Conservation (phyloP, 495 filamentous ascomycete species). For the Xanthoparmelia taractica region DNA sequence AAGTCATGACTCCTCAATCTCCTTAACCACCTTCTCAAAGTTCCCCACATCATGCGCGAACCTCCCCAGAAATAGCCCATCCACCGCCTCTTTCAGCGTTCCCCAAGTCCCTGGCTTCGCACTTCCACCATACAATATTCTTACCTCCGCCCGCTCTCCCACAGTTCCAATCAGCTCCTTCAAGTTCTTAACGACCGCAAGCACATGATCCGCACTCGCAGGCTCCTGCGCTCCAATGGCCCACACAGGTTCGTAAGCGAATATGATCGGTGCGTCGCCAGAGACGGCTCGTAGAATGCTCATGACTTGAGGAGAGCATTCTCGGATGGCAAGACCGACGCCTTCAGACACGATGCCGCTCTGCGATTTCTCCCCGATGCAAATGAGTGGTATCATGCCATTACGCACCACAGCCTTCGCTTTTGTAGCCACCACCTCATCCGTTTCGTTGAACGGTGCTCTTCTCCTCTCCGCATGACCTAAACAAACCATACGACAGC, state of each 20-base stretch:
- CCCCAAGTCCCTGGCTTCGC: conserved; percentile 70
- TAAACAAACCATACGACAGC: conserved; percentile 63
- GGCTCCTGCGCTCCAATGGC: conserved; percentile 70
- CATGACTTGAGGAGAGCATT: conserved; percentile 57
- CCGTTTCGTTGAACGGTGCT: conserved; percentile 61
- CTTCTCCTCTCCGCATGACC: conserved; percentile 70
- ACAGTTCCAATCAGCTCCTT: conserved; percentile 34
- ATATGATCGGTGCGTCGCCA: conserved; percentile 56
- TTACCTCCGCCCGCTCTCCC: conserved; percentile 43
- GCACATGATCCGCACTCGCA: conserved; percentile 65
- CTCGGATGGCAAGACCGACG: conserved; percentile 51
- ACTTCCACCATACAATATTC: conserved; percentile 73
- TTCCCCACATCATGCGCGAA: conserved; percentile 70
- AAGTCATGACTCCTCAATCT: conserved; percentile 45
- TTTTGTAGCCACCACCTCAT: conserved; percentile 55
- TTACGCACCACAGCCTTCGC: conserved; percentile 57
- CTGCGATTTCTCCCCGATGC: conserved; percentile 58
- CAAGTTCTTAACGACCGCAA: conserved; percentile 57
- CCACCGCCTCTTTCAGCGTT: conserved; percentile 56
- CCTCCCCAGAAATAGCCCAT: conserved; percentile 74
- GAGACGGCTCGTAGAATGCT: conserved; percentile 52
- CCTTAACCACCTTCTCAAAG: conserved; percentile 58
- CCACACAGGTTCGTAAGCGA: conserved; percentile 88
- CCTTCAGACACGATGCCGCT: conserved; percentile 44
- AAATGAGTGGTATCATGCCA: conserved; percentile 69